Evolutionary conservation across 2,329 filamentous ascomycete genomes (phyloP).

Genomic region (Capronia epimyces): DNA sequence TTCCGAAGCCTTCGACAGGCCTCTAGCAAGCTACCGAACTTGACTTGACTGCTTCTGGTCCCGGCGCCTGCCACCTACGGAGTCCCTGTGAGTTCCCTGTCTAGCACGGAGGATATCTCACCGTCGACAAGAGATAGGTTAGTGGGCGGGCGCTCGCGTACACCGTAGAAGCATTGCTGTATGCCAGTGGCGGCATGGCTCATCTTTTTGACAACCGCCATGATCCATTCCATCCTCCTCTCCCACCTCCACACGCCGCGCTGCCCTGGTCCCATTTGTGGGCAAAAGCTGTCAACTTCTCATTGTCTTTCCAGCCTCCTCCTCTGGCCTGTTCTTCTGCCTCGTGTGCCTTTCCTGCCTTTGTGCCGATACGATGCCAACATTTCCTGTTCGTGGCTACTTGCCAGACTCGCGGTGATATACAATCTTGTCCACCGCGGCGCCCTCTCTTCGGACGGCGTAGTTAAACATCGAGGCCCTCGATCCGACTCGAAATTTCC

Average conservation of each 20-base stretch:
- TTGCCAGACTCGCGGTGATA: background rate
- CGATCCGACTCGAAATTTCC: background rate
- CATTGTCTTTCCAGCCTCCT: background rate
- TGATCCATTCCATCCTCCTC: background rate
- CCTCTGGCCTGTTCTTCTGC: background rate
- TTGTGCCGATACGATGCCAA: background rate
- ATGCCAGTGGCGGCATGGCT: background rate
- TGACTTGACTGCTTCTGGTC: background rate
- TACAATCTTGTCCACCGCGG: background rate
- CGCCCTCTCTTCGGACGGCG: background rate
- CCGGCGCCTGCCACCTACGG: background rate
- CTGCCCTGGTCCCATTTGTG: background rate
- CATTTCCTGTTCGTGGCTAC: background rate
- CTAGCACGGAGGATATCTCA: background rate
- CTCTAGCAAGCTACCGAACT: background rate
- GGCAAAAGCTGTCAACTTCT: background rate
- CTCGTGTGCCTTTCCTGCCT: background rate
- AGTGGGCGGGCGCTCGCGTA: background rate
- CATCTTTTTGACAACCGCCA: background rate
- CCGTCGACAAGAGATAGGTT: background rate
- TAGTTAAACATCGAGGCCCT: background rate
- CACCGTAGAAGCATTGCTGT: background rate
- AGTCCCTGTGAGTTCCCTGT: background rate
- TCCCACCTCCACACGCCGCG: background rate
- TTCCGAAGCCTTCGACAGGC: background rate